Base-by-base conservation (phyloP, 2,329 filamentous ascomycete species). In the Pseudogymnoascus sp. region DNA sequence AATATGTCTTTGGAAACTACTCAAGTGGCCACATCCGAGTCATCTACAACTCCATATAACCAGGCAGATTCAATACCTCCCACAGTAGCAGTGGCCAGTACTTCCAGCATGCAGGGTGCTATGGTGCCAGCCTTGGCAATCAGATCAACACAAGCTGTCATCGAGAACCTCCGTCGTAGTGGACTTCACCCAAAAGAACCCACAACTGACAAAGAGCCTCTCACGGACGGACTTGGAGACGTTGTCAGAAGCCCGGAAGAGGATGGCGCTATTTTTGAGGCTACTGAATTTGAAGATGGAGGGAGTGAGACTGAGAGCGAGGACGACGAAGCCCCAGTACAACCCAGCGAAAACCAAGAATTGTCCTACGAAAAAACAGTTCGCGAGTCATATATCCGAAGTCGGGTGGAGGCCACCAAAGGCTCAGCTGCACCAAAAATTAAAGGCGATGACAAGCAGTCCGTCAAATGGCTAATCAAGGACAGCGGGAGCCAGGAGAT, bases 371-470 rank as follows among this genome's bases (percentile, higher is more conserved):
- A 85, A 58, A 77, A 80, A 63, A 75, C 77, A 1, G 75, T 75
- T 31, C 83, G 86, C 59, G 74, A 81, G 58, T 69, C 71, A 1
- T 79, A 77, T 66, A 75, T 74, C 44, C 74, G 74, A 15, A 66
- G 67, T 35, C 60, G 62, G 1, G 62, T 67, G 9, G 72, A 67
- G 21, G 65, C 68, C 2, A 63, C 68, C 21, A 69, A 68, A 15
- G 70, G 72, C 15, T 61, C 60, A n/a, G 62, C 58, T 7, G 62
- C 44, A 7, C 44, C 65, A 7, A 59, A 50, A 21, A 59, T 61
- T 3, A 63, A 67, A 24, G 68, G 68, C 15, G 67, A 71, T 35
- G 61, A 63, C 15, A 59, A 65, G 17, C 70, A 72, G 50, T 70
- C 69, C 31, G 66, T 68, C 11, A 63, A 64, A 64, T 72, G 68